These are phyloP conservation scores for Chaetomiaceae sp. DNA, from an alignment of 2,329 filamentous ascomycete genomes.

Conservation along the genomic window DNA sequence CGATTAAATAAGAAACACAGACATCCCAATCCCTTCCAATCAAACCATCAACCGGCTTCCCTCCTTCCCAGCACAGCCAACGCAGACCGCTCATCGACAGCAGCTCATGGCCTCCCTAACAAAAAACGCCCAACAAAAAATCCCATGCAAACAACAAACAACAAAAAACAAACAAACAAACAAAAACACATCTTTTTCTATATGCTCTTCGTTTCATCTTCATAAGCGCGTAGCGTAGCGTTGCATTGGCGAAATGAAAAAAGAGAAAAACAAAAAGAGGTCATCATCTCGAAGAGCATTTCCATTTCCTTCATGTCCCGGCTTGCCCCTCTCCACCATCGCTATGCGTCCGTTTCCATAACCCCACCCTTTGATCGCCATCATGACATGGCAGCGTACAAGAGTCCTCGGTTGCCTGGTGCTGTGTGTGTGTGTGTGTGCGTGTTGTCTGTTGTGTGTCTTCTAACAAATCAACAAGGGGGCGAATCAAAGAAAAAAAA, in stretches of 20 bases:
- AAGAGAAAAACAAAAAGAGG: neutral
- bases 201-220: constrained; percentile 5
- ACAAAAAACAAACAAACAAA: neutral
- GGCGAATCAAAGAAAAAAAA: constrained; percentile 11
- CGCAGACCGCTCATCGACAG: too few species aligned
- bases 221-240: neutral
- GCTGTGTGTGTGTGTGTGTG: neutral
- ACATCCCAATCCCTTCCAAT: too few species aligned
- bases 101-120: neutral
- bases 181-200: neutral
- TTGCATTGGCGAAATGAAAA: neutral
- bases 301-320: neutral
- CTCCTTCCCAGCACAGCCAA: too few species aligned
- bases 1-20: too few species aligned
- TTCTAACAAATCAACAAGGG: constrained; percentile 27
- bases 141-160: neutral
- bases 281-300: neutral
- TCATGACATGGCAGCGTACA: neutral
- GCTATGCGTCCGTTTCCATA: neutral
- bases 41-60: too few species aligned
- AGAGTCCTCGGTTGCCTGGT: constrained; percentile 8
- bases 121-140: neutral
- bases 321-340: neutral
- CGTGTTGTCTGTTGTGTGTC: neutral
- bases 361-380: neutral